A percentile compares a stretch with the other conserved stretches of the same genome.
Conservation (phyloP, 805 yeast genomes). For the Candida hungchunana region DNA sequence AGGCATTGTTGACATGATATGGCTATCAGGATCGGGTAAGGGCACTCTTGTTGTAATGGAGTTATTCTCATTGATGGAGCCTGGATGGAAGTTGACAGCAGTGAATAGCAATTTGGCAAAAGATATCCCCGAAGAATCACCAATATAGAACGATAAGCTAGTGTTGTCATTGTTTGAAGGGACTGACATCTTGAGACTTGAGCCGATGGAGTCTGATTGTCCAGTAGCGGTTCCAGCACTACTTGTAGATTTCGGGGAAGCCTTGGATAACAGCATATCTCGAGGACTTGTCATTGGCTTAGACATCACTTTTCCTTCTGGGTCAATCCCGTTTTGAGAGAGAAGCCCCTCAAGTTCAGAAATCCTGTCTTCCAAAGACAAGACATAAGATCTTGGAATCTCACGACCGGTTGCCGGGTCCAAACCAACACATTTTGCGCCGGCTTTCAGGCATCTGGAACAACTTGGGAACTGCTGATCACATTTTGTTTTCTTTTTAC, state of each 20-base stretch:
- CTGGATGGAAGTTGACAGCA: constrained; percentile 59
- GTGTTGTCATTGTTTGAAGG: constrained; percentile 13
- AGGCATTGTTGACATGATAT: constrained; percentile 42
- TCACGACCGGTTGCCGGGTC: constrained; percentile 89
- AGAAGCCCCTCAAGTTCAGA: constrained; percentile 51
- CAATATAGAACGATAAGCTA: constrained; percentile 34
- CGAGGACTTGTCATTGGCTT: constrained; percentile 1
- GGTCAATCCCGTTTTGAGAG: constrained; percentile 38
- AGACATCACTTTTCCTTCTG: constrained; percentile 16
- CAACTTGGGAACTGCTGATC: constrained; percentile 57
- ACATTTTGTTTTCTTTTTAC: constrained; percentile 62
- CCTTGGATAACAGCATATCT: constrained; percentile 2
- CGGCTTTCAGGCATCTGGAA: constrained; percentile 51
- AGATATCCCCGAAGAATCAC: constrained; percentile 58
- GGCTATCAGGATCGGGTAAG: constrained; percentile 19
- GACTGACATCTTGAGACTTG: constrained; percentile 20
- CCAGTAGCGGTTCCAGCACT: constrained; percentile 6
- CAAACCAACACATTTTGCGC: constrained; percentile 72
- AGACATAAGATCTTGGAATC: constrained; percentile 75
- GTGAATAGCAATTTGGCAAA: constrained; percentile 76
- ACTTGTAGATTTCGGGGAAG: constrained; percentile 7
- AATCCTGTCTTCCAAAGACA: constrained; percentile 65
- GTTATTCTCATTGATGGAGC: constrained; percentile 26
- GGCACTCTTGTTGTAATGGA: constrained; percentile 27
- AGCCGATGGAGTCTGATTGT: constrained; percentile 19